These are phyloP conservation scores for Lasiodiplodia theobromae DNA, from an alignment of 2,329 filamentous ascomycete genomes.

Conservation along the genomic window DNA sequence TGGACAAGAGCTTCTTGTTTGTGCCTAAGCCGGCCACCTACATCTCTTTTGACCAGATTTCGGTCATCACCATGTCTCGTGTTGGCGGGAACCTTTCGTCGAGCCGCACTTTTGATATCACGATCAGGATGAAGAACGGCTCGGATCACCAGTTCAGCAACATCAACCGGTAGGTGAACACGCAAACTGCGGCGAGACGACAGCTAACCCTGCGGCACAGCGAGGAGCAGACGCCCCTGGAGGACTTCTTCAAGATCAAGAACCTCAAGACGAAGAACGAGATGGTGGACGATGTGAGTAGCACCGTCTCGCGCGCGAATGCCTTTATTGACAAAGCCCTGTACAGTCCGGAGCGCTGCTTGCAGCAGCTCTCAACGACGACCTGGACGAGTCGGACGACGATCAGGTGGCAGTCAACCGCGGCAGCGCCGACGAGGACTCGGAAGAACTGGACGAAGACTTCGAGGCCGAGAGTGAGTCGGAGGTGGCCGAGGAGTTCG, in stretches of 20 bases:
- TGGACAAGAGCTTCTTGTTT: slow-evolving; percentile 99
- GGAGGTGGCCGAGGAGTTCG: slow-evolving; percentile 95
- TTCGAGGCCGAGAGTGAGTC: slow-evolving; percentile 92
- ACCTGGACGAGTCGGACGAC: slow-evolving; percentile 79
- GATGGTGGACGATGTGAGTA: slow-evolving; percentile 86
- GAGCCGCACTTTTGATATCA: slow-evolving; percentile 96
- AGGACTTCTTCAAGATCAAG: slow-evolving; percentile 97
- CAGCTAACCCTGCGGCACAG: slow-evolving; percentile 44
- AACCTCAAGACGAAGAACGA: slow-evolving; percentile 97
- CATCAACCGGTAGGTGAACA: slow-evolving; percentile 78
- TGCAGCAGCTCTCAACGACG: slow-evolving; percentile 82
- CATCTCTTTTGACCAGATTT: slow-evolving; percentile 91
- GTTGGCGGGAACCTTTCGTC: slow-evolving; percentile 93
- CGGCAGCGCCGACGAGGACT: slow-evolving; percentile 93
- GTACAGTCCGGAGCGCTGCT: slow-evolving; percentile 65
- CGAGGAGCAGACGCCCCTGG: slow-evolving; percentile 95
- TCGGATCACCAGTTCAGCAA: slow-evolving; percentile 96
- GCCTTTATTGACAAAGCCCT: slow-evolving; percentile 37
- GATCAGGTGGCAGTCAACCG: slow-evolving; percentile 80
- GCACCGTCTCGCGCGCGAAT: slow-evolving; percentile 21
- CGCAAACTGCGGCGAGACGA: neutral
- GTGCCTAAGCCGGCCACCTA: slow-evolving; percentile 98
- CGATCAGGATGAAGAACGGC: slow-evolving; percentile 87
- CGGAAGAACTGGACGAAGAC: slow-evolving; percentile 94
- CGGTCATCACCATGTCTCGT: slow-evolving; percentile 92